These are phyloP conservation scores for Porcisia deanei DNA, from an alignment of 208 protist species.

Conservation along the genomic window DNA sequence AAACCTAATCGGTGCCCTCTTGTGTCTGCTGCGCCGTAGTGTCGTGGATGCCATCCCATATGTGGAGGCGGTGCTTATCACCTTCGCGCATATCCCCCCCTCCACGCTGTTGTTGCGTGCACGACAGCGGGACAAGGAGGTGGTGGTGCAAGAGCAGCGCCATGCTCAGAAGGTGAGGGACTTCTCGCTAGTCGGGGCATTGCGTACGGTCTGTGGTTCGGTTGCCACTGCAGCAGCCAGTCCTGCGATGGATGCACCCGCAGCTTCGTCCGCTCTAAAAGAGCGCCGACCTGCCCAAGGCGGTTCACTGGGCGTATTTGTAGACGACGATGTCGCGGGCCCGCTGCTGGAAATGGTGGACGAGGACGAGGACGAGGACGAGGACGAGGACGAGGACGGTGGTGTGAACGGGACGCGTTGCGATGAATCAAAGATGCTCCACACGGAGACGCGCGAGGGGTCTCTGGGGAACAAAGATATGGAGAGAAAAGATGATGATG, in stretches of 20 bases:
- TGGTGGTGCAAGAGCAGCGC: background rate
- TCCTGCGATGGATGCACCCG: background rate
- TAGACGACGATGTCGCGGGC: conserved; percentile 6
- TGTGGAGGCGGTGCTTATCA: conserved; percentile 38
- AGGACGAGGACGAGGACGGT: background rate
- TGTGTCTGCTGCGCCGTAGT: conserved; percentile 36
- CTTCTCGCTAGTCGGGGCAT: background rate
- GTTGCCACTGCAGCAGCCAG: background rate
- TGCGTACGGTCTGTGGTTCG: background rate
- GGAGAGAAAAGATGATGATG: background rate
- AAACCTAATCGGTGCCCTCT: conserved; percentile 34
- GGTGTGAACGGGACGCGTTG: background rate
- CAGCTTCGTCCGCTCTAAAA: background rate
- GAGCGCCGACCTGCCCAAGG: background rate
- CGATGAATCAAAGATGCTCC: background rate
- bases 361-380: background rate
- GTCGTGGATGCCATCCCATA: conserved; percentile 39
- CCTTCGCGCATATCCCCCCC: conserved; percentile 31
- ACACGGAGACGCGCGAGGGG: background rate
- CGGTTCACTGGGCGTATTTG: background rate
- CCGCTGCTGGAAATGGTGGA: conserved; percentile 3
- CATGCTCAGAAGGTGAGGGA: background rate
- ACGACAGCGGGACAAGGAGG: background rate
- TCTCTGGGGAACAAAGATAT: conserved; percentile 5
- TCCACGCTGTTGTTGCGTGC: conserved; percentile 20